Evolutionary conservation across 2,329 filamentous ascomycete genomes (phyloP).

Genomic region (Talaromyces piceae): DNA sequence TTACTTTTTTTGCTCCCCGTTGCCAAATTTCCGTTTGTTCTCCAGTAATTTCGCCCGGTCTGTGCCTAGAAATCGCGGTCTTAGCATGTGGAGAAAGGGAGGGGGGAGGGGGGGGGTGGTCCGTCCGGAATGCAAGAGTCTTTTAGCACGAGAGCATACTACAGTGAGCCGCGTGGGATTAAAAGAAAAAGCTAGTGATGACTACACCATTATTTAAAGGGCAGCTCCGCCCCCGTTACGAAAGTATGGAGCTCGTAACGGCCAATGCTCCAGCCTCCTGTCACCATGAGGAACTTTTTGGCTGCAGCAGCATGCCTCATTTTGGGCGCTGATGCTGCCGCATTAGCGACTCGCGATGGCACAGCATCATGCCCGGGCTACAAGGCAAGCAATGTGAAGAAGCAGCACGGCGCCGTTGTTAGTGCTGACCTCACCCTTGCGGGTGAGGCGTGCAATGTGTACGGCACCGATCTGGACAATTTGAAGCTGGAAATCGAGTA

Average conservation of each 20-base stretch:
- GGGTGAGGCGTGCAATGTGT: constrained; percentile 56
- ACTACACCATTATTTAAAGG: background rate
- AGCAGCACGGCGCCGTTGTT: constrained; percentile 17
- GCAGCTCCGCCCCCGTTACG: background rate
- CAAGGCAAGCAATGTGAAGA: constrained; percentile 35
- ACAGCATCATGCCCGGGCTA: constrained; percentile 30
- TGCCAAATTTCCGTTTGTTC: background rate
- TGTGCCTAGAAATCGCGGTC: background rate
- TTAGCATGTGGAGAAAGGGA: background rate
- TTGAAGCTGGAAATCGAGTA: constrained; percentile 55
- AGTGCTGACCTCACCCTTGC: constrained; percentile 61
- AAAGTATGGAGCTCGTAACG: background rate
- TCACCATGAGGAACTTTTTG: constrained; percentile 1
- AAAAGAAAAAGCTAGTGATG: background rate
- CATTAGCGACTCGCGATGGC: constrained; percentile 6
- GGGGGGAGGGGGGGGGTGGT: background rate
- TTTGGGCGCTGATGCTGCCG: constrained; percentile 7
- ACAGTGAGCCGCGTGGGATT: background rate
- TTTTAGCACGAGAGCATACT: background rate
- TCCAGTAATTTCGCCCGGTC: background rate
- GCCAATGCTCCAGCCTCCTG: background rate
- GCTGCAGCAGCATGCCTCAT: constrained; percentile 7
- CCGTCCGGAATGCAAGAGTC: background rate
- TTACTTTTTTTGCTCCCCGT: background rate
- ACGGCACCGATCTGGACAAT: constrained; percentile 50